Conservation (phyloP, 192 early-diverging fungal genomes). For the Coemansia sp. region DNA sequence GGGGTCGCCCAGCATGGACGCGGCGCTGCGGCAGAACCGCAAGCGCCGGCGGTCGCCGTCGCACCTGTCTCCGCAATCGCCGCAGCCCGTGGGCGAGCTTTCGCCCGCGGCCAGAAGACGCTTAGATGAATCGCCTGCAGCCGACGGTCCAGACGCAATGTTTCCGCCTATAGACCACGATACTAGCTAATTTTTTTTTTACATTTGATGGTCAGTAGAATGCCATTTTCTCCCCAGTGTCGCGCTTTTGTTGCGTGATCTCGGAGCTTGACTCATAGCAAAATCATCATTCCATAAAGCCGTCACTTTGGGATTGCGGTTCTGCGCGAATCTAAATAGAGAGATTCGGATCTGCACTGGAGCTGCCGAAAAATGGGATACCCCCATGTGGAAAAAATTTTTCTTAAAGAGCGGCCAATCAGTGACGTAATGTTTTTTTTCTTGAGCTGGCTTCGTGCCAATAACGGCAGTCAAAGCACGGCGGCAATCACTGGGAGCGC, state of each 20-base stretch:
- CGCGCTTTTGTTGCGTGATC: background rate
- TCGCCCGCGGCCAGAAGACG: background rate
- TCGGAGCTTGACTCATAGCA: slow-evolving; percentile 47
- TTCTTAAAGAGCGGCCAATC: background rate
- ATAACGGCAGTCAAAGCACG: background rate
- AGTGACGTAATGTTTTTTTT: background rate
- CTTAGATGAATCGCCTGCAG: background rate
- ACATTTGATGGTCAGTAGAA: slow-evolving; percentile 15
- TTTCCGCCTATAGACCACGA: slow-evolving; percentile 36
- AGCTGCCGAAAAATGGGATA: background rate
- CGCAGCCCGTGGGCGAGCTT: background rate
- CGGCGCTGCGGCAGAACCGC: slow-evolving; percentile 18
- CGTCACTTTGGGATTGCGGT: background rate
- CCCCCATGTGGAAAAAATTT: background rate
- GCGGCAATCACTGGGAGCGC: background rate
- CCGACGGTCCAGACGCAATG: slow-evolving; percentile 14
- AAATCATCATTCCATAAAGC: slow-evolving; percentile 24
- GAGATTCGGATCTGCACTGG: background rate
- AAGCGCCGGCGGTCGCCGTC: slow-evolving; percentile 38
- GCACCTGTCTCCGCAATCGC: background rate
- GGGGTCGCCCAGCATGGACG: slow-evolving; percentile 22
- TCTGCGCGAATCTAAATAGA: background rate
- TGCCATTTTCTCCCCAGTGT: slow-evolving; percentile 20
- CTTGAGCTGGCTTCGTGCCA: background rate
- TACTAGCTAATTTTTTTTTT: background rate